A percentile compares a stretch with the other conserved stretches of the same genome.
phyloP scores from a whole-genome alignment of 768 basidiomycete genomes.

The Rhizopogon roseolus region DNA sequence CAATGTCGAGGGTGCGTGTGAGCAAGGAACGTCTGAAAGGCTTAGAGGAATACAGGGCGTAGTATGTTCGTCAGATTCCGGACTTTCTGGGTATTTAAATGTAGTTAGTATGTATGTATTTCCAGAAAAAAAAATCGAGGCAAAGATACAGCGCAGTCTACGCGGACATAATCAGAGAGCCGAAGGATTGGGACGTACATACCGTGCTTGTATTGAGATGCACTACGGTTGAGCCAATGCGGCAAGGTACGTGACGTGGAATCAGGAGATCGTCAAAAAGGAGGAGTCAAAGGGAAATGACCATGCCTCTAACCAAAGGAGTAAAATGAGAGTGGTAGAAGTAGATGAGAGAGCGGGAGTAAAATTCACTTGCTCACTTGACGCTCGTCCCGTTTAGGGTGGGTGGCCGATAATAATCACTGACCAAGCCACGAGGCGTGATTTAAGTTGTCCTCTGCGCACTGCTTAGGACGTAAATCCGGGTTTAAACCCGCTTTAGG shows the following conservation, averaged over 20 bases:
- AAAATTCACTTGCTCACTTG: slow-evolving; percentile 5
- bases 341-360: slow-evolving; percentile 3
- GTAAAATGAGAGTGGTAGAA: slow-evolving; percentile 1
- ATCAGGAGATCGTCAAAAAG: slow-evolving; percentile 7
- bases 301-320: slow-evolving; percentile 14
- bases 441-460: neutral
- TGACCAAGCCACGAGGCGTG: slow-evolving; percentile 1
- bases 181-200: slow-evolving; percentile 14
- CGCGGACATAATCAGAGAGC: neutral
- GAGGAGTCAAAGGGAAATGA: slow-evolving; percentile 6
- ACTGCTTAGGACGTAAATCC: neutral
- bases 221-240: neutral
- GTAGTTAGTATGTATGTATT: slow-evolving; percentile 9
- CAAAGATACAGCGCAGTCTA: slow-evolving; percentile 2
- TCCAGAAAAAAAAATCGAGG: neutral
- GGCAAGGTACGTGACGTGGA: neutral
- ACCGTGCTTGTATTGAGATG: slow-evolving; percentile 18
- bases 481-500: neutral
- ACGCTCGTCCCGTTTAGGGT: slow-evolving; percentile 14
- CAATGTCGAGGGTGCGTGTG: slow-evolving; percentile 8
- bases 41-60: slow-evolving; percentile 8
- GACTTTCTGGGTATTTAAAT: slow-evolving; percentile 9
- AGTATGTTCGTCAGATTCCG: slow-evolving; percentile 14
- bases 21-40: slow-evolving; percentile 4
- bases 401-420: neutral